phyloP scores from a whole-genome alignment of 768 basidiomycete genomes.

The Paxillus ammoniavirescens region DNA sequence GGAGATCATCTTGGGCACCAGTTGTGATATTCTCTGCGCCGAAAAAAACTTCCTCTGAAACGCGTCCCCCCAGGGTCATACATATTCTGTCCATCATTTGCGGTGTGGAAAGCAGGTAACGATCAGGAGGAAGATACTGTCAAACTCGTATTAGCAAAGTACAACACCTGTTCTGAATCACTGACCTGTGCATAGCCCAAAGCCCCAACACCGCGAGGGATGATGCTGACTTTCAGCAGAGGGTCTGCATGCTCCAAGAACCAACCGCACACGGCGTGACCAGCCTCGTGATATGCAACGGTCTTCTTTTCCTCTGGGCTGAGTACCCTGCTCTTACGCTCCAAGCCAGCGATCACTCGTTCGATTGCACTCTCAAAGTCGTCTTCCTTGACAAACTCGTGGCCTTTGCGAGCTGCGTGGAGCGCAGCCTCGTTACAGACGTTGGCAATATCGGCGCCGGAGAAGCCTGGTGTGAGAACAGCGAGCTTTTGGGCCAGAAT shows the following conservation, averaged over 20 bases:
- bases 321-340: constrained; percentile 91
- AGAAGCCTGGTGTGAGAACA: constrained; percentile 96
- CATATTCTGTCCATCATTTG: constrained; percentile 96
- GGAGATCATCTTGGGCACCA: constrained; percentile 96
- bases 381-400: constrained; percentile 72
- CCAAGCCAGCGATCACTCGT: constrained; percentile 94
- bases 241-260: constrained; percentile 98
- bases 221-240: constrained; percentile 95
- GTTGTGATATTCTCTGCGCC: constrained; percentile 90
- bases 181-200: constrained; percentile 92
- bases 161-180: constrained; percentile 2
- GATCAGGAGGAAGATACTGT: constrained; percentile 92
- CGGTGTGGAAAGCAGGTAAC: constrained; percentile 92
- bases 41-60: constrained; percentile 98
- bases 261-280: constrained; percentile 98
- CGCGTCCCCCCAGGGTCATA: constrained; percentile 97
- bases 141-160: constrained; percentile 9
- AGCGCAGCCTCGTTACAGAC: constrained; percentile 98
- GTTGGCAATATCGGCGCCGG: constrained; percentile 98
- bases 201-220: constrained; percentile 93
- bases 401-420: constrained; percentile 84
- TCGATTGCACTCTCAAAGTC: constrained; percentile 99
- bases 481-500: constrained; percentile 88
- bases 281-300: constrained; percentile 98
- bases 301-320: constrained; percentile 97